phyloP scores from a whole-genome alignment of 805 yeast species.

The Candida maesae region DNA sequence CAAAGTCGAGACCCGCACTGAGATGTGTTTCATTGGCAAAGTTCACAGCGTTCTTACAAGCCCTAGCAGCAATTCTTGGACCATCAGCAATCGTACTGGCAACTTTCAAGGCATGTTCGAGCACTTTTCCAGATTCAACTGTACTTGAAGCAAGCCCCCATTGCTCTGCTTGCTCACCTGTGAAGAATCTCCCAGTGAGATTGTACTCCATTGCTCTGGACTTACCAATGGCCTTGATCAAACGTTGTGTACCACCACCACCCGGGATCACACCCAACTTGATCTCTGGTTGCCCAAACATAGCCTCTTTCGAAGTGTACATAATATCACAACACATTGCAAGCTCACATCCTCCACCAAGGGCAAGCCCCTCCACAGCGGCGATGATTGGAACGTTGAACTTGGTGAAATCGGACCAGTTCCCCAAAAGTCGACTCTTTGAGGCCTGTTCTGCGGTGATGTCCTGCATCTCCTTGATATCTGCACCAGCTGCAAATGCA shows the following conservation, averaged over 20 bases:
- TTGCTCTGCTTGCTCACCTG: conserved; percentile 41
- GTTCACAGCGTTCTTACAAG: conserved; percentile 44
- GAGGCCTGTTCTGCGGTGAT: conserved; percentile 34
- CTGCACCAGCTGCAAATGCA: conserved; percentile 55
- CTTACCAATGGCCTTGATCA: conserved; percentile 45
- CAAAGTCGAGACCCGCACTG: neutral
- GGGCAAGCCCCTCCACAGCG: conserved; percentile 52
- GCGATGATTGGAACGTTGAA: conserved; percentile 48
- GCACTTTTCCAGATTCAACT: conserved; percentile 35
- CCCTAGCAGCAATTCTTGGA: conserved; percentile 41
- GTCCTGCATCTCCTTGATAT: conserved; percentile 47
- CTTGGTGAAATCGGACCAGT: conserved; percentile 37
- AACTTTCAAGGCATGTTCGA: conserved; percentile 41
- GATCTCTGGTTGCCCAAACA: conserved; percentile 54
- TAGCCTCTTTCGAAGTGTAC: conserved; percentile 45
- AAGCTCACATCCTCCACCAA: conserved; percentile 55
- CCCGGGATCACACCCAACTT: conserved; percentile 49
- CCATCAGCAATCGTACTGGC: conserved; percentile 40
- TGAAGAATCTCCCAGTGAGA: conserved; percentile 43
- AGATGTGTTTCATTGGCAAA: conserved; percentile 33
- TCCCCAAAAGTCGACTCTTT: conserved; percentile 33
- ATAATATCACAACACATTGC: conserved; percentile 50
- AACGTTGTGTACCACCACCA: conserved; percentile 53
- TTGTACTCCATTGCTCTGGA: conserved; percentile 46
- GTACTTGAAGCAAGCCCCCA: conserved; percentile 47